Conservation (phyloP, 352 stramenopile species). For the Pythium rishiriense region DNA sequence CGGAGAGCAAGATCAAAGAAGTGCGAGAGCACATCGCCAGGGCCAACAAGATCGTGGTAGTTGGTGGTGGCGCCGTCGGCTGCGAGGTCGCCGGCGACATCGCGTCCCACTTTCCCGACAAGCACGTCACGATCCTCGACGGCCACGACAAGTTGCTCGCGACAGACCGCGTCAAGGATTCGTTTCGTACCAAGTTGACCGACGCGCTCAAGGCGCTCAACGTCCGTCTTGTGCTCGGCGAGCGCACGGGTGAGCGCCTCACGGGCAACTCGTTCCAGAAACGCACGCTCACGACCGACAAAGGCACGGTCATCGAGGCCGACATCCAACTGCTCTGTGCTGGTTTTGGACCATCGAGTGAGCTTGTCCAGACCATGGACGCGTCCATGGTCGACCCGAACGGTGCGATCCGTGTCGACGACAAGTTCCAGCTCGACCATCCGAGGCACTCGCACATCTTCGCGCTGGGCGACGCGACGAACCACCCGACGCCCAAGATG, state of each 20-base stretch:
- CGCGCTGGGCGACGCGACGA: slow-evolving; percentile 49
- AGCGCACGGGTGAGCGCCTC: slow-evolving; percentile 47
- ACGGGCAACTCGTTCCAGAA: slow-evolving; percentile 37
- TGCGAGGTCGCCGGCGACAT: slow-evolving; percentile 67
- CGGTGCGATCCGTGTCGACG: slow-evolving; percentile 50
- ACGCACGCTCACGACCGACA: slow-evolving; percentile 42
- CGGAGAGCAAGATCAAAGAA: slow-evolving; percentile 36
- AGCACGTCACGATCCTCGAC: slow-evolving; percentile 61
- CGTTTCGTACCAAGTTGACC: slow-evolving; percentile 45
- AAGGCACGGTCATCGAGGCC: slow-evolving; percentile 48
- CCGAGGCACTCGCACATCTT: slow-evolving; percentile 47
- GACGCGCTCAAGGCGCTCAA: slow-evolving; percentile 36
- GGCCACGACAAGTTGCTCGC: slow-evolving; percentile 35
- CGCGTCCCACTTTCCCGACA: slow-evolving; percentile 48
- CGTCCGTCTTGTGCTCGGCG: slow-evolving; percentile 53
- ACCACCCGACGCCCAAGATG: slow-evolving; percentile 47
- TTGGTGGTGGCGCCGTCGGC: slow-evolving; percentile 57
- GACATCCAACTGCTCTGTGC: slow-evolving; percentile 56
- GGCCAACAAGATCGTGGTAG: slow-evolving; percentile 45
- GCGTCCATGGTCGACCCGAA: slow-evolving; percentile 33
- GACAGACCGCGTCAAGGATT: slow-evolving; percentile 40
- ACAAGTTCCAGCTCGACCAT: slow-evolving; percentile 44
- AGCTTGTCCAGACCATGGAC: slow-evolving; percentile 37
- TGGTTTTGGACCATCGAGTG: slow-evolving; percentile 35
- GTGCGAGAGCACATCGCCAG: slow-evolving; percentile 36